Percentiles rank a stretch among this genome's conserved stretches.
Evolutionary conservation across 805 yeast species (phyloP).

Genomic region (Alloascoidea africana): DNA sequence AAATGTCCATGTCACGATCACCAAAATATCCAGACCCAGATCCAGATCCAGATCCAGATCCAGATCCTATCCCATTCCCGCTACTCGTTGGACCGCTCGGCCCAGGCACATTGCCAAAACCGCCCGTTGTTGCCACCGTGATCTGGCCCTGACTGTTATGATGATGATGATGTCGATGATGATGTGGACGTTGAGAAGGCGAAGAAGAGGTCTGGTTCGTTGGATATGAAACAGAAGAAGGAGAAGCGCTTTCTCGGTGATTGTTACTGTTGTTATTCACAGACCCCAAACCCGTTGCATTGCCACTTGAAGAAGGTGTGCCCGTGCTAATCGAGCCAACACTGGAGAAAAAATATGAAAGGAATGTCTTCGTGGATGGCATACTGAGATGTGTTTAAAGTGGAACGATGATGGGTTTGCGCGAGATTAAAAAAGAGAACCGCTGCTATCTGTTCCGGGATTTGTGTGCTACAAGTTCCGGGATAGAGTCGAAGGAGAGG

Average conservation of each 20-base stretch:
- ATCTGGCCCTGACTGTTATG: too few species aligned
- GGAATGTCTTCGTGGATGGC: not conserved
- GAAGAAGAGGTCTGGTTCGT: not conserved
- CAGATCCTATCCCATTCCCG: not conserved
- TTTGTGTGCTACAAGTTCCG: not conserved
- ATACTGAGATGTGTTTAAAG: too few species aligned
- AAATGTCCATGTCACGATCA: too few species aligned
- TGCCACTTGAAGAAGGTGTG: not conserved
- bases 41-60: conserved; percentile 1
- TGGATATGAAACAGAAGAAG: not conserved
- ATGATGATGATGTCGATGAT: not conserved
- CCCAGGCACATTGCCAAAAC: too few species aligned
- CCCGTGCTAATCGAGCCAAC: not conserved
- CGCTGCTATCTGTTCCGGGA: not conserved
- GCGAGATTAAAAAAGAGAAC: not conserved
- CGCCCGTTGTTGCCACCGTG: too few species aligned
- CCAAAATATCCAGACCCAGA: too few species aligned
- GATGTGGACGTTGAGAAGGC: not conserved
- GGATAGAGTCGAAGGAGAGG: too few species aligned
- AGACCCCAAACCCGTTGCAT: not conserved
- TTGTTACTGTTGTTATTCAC: not conserved
- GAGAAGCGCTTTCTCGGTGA: not conserved
- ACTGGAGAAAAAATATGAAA: not conserved
- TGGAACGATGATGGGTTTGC: not conserved
- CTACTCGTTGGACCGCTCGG: not conserved